Evolutionary conservation across 1,284 basidiomycete species (phyloP).

Genomic region (Caloboletus firmus): DNA sequence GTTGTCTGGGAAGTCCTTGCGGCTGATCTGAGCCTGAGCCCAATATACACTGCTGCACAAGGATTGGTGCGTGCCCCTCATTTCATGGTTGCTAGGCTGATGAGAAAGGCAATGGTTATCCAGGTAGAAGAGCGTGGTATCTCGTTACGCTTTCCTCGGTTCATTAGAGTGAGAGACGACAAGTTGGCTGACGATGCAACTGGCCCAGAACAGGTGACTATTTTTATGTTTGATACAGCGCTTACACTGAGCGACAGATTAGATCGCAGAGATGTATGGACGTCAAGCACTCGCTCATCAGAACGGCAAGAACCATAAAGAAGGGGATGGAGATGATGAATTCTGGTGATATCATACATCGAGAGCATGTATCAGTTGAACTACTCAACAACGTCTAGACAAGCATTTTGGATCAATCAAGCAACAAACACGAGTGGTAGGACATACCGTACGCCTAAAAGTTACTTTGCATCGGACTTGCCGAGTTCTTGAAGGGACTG

Average conservation of each 20-base stretch:
- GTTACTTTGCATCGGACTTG: constrained; percentile 37
- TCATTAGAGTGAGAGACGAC: constrained; percentile 90
- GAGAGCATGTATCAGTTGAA: constrained; percentile 11
- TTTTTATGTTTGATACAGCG: not conserved
- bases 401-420: constrained; percentile 1
- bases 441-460: constrained; percentile 1
- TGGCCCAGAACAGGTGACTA: constrained; percentile 79
- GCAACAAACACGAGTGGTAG: not conserved
- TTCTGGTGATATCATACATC: constrained; percentile 70
- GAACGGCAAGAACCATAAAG: constrained; percentile 68
- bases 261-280: constrained; percentile 97
- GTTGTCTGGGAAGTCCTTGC: constrained; percentile 98
- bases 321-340: constrained; percentile 73
- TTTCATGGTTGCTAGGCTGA: constrained; percentile 1
- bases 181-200: constrained; percentile 92
- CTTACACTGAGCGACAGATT: constrained; percentile 23
- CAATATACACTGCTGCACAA: constrained; percentile 96
- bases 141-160: constrained; percentile 94
- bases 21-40: constrained; percentile 95
- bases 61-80: constrained; percentile 69
- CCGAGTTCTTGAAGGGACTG: constrained; percentile 51
- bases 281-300: constrained; percentile 80
- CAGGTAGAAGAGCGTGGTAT: constrained; percentile 88
- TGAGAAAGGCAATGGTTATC: constrained; percentile 1
- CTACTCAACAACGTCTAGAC: constrained; percentile 13